Evolutionary conservation across 768 basidiomycete genomes (phyloP).

Genomic region (Rickenella mellea): DNA sequence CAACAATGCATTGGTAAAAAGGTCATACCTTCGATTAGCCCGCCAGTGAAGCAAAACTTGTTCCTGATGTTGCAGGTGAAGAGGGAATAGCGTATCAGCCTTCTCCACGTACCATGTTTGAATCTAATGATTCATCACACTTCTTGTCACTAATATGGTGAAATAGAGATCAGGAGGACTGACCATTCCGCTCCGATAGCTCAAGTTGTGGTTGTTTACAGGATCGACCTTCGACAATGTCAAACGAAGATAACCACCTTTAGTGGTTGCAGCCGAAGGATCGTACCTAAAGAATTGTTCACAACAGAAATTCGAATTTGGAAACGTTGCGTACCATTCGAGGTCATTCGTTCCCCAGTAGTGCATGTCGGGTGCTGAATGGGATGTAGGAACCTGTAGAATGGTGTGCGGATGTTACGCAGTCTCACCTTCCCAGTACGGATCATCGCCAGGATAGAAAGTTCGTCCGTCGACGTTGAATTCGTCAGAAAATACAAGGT

Average conservation of each 20-base stretch:
- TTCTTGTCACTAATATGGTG: too few species aligned
- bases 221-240: conserved; percentile 35
- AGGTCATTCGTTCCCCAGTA: conserved; percentile 47
- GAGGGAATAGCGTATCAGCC: too few species aligned
- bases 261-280: conserved; percentile 40
- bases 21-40: conserved; percentile 57
- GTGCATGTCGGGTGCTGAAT: conserved; percentile 77
- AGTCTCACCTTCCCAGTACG: conserved; percentile 30
- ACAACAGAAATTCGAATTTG: conserved; percentile 34
- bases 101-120: too few species aligned
- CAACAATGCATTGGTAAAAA: conserved; percentile 55
- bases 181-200: conserved; percentile 32
- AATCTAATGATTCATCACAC: too few species aligned
- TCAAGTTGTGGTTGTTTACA: conserved; percentile 34
- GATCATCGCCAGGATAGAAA: conserved; percentile 36
- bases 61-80: conserved; percentile 72
- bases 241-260: conserved; percentile 38
- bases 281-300: conserved; percentile 52
- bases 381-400: conserved; percentile 52
- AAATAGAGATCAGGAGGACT: conserved; percentile 10
- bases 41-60: conserved; percentile 85
- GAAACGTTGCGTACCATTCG: conserved; percentile 43
- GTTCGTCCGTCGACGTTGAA: conserved; percentile 33
- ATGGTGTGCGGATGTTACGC: too few species aligned
- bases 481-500: conserved; percentile 35